Evolutionary conservation across 441 rosid genomes (phyloP).

Genomic region (Croton setiger): DNA sequence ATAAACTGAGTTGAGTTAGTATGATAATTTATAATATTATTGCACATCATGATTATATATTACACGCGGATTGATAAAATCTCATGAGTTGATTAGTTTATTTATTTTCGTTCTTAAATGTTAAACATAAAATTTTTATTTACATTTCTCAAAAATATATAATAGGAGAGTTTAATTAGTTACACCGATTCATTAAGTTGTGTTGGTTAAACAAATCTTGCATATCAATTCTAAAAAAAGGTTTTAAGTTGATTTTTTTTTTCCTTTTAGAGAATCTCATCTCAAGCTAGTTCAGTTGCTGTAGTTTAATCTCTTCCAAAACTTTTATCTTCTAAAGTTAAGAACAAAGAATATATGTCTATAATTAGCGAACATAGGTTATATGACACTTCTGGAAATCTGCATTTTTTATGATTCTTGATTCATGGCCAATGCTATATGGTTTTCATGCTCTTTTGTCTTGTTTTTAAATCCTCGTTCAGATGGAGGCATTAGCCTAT

Average conservation of each 20-base stretch:
- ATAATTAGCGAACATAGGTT: not conserved
- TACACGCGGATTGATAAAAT: too few species aligned
- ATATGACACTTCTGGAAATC: not conserved
- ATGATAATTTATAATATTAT: too few species aligned
- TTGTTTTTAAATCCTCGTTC: constrained; percentile 5
- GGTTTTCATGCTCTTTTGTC: not conserved
- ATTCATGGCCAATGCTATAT: not conserved
- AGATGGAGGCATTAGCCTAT: constrained; percentile 82
- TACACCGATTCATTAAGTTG: too few species aligned
- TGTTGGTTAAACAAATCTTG: too few species aligned
- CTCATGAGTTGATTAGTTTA: too few species aligned
- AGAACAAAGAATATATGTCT: not conserved
- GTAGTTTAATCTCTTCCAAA: not conserved
- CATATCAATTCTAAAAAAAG: not conserved
- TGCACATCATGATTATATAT: too few species aligned
- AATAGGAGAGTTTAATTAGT: too few species aligned
- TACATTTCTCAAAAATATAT: too few species aligned
- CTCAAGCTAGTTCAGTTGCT: not conserved
- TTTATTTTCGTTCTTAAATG: too few species aligned
- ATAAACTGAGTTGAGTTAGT: too few species aligned
- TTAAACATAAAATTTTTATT: too few species aligned
- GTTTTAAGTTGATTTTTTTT: not conserved
- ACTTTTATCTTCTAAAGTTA: not conserved
- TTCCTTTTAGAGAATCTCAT: too few species aligned
- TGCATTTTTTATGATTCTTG: not conserved